Evolutionary conservation across 345 rosid genomes (phyloP).

Genomic region (Heritiera fomes): DNA sequence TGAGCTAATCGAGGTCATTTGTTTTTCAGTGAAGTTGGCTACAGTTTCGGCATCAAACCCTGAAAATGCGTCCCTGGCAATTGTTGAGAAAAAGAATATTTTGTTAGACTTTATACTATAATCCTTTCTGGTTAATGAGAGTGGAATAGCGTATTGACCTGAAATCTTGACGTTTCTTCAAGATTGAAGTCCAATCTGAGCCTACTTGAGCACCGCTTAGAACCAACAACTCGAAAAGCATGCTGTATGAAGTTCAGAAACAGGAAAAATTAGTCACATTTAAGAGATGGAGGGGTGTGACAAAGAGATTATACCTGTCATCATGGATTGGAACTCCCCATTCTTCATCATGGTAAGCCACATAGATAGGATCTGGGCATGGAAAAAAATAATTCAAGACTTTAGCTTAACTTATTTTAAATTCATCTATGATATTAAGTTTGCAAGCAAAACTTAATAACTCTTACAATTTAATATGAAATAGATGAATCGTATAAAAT

Average conservation of each 20-base stretch:
- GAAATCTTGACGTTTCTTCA: conserved; percentile 55
- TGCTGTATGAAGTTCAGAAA: conserved; percentile 32
- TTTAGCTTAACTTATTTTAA: too few species aligned
- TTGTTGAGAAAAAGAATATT: neutral
- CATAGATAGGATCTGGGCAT: conserved; percentile 54
- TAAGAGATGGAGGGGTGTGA: neutral
- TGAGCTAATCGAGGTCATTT: conserved; percentile 46
- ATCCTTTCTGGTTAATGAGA: neutral
- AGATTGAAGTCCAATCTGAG: conserved; percentile 67
- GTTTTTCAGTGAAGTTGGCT: conserved; percentile 46
- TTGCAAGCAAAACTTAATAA: too few species aligned
- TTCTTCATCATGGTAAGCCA: conserved; percentile 65
- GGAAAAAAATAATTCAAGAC: too few species aligned
- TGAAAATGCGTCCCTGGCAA: conserved; percentile 54
- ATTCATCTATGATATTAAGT: too few species aligned
- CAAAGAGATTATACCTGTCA: conserved; percentile 40
- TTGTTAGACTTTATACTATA: neutral
- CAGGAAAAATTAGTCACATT: neutral
- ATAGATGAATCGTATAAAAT: too few species aligned
- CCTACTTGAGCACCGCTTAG: conserved; percentile 69
- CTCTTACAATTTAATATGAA: too few species aligned
- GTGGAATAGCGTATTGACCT: conserved; percentile 27
- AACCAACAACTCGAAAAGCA: conserved; percentile 55
- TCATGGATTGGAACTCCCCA: conserved; percentile 72
- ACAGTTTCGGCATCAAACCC: conserved; percentile 54